A percentile compares a stretch with the other conserved stretches of the same genome.
Conservation (phyloP, 2,329 filamentous ascomycete genomes). For the Penicillium glabrum region DNA sequence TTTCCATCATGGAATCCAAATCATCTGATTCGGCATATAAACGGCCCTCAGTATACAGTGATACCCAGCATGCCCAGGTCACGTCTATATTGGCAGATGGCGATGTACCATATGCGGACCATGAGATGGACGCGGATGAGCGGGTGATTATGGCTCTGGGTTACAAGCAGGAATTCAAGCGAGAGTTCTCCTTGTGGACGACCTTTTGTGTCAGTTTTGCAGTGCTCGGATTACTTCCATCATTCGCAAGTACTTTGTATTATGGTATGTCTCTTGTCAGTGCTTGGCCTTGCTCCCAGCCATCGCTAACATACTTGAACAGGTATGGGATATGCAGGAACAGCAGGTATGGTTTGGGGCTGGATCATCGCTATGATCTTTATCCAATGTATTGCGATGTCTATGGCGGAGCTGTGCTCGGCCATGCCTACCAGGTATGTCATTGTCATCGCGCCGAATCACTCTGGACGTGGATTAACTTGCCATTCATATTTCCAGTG, state of each 20-base stretch:
- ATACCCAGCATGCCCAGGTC: slow-evolving; percentile 33
- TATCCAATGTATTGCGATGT: slow-evolving; percentile 68
- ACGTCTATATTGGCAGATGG: slow-evolving; percentile 39
- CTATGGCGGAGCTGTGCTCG: slow-evolving; percentile 70
- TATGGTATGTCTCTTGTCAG: slow-evolving; percentile 55
- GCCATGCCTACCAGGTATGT: slow-evolving; percentile 66
- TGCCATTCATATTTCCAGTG: slow-evolving; percentile 36
- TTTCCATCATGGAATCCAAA: slow-evolving; percentile 13
- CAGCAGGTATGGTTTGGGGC: slow-evolving; percentile 70
- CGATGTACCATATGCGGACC: slow-evolving; percentile 37
- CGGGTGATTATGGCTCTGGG: slow-evolving; percentile 44
- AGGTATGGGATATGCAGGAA: slow-evolving; percentile 56
- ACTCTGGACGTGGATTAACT: background rate
- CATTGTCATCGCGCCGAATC: background rate
- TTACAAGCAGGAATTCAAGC: slow-evolving; percentile 64
- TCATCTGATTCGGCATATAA: slow-evolving; percentile 12
- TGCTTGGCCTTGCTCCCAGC: background rate
- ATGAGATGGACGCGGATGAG: slow-evolving; percentile 42
- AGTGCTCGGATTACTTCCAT: slow-evolving; percentile 68
- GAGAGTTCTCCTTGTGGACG: slow-evolving; percentile 72
- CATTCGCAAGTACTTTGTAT: slow-evolving; percentile 69
- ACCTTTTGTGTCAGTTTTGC: slow-evolving; percentile 75
- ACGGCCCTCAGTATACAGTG: slow-evolving; percentile 13
- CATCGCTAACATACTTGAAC: background rate
- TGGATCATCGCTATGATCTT: slow-evolving; percentile 73